Conservation (phyloP, 2,329 filamentous ascomycete species). For the Cryphonectria carpinicola region DNA sequence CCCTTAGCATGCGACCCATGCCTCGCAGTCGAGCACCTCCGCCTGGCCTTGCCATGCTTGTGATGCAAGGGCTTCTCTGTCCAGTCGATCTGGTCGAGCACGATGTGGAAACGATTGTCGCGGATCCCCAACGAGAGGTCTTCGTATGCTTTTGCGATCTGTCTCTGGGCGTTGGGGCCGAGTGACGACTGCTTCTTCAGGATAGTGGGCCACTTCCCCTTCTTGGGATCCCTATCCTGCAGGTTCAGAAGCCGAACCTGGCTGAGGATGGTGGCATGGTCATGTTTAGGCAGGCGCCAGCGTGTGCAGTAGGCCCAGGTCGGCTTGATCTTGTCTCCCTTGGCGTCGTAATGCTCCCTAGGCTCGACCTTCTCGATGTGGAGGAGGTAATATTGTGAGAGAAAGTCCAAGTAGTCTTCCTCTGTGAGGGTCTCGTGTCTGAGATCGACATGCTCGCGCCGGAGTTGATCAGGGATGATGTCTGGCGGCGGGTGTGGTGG, state of each 20-base stretch:
- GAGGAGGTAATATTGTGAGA: constrained; percentile 47
- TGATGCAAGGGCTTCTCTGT: constrained; percentile 35
- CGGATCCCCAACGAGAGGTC: constrained; percentile 40
- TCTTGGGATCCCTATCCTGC: constrained; percentile 48
- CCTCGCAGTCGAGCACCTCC: constrained; percentile 28
- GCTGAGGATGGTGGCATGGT: constrained; percentile 42
- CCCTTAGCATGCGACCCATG: constrained; percentile 36
- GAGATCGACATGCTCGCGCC: constrained; percentile 41
- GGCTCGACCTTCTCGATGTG: constrained; percentile 46
- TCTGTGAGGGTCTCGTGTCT: constrained; percentile 43
- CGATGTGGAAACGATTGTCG: constrained; percentile 45
- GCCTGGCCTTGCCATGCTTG: constrained; percentile 20
- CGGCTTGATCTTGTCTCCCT: constrained; percentile 39
- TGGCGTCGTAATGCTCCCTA: constrained; percentile 41
- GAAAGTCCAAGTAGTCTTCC: constrained; percentile 42
- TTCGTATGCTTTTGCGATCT: constrained; percentile 46
- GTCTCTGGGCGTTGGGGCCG: constrained; percentile 43
- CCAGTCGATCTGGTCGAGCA: constrained; percentile 50
- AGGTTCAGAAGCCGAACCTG: constrained; percentile 45
- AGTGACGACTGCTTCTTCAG: constrained; percentile 34
- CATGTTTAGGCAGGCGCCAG: constrained; percentile 41
- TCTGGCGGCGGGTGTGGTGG: constrained; percentile 18
- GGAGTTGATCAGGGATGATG: constrained; percentile 22
- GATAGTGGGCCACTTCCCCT: constrained; percentile 31
- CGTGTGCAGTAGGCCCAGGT: constrained; percentile 47